phyloP scores from a whole-genome alignment of 1,284 basidiomycete species.

The Marasmius tenuissimus region DNA sequence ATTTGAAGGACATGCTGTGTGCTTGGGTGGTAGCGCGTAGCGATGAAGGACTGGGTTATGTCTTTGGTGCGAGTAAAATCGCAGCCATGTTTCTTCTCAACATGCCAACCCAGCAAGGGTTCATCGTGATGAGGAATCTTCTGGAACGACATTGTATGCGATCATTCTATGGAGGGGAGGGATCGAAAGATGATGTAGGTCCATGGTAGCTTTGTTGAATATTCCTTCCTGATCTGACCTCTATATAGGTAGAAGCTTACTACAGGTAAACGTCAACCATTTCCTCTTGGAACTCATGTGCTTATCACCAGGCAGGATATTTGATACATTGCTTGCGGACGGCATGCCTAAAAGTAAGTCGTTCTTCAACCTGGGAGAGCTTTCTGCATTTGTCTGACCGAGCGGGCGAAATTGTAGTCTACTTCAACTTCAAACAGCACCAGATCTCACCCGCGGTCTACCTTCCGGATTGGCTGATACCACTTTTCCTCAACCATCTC shows the following conservation, averaged over 20 bases:
- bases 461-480: slow-evolving; percentile 78
- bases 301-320: slow-evolving; percentile 59
- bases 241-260: slow-evolving; percentile 73
- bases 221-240: slow-evolving; percentile 24
- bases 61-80: slow-evolving; percentile 65
- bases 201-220: slow-evolving; percentile 5
- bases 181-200: slow-evolving; percentile 79
- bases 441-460: slow-evolving; percentile 81
- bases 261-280: slow-evolving; percentile 42
- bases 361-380: neutral
- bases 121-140: slow-evolving; percentile 87
- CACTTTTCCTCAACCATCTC: slow-evolving; percentile 84
- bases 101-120: slow-evolving; percentile 78
- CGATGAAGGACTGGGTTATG: slow-evolving; percentile 86
- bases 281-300: slow-evolving; percentile 4
- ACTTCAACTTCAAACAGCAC: slow-evolving; percentile 94
- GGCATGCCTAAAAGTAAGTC: slow-evolving; percentile 88
- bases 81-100: slow-evolving; percentile 91
- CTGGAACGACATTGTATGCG: slow-evolving; percentile 84
- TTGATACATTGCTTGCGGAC: slow-evolving; percentile 89
- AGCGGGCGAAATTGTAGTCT: slow-evolving; percentile 51
- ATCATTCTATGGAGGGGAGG: slow-evolving; percentile 79
- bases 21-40: slow-evolving; percentile 92
- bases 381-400: slow-evolving; percentile 9
- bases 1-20: slow-evolving; percentile 84